Conservation (phyloP, 2,329 filamentous ascomycete species). For the Monosporascus cannonballus region DNA sequence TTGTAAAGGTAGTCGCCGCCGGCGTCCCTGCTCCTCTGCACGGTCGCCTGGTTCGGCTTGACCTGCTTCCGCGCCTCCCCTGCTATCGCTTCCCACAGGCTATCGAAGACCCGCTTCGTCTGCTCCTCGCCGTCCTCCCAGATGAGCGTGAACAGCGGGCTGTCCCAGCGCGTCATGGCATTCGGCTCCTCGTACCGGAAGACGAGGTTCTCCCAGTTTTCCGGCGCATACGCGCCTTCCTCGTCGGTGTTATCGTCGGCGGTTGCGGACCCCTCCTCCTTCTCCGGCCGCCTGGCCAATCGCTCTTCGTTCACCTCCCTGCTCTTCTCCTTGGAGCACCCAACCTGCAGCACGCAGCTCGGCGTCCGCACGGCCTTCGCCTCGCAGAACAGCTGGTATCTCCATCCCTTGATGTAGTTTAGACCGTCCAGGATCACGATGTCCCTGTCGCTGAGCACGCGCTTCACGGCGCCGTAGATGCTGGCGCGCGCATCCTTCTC, state of each 20-base stretch:
- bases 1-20: constrained; percentile 72
- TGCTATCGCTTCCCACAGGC: constrained; percentile 69
- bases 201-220: constrained; percentile 71
- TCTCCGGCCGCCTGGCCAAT: constrained; percentile 33
- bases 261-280: constrained; percentile 31
- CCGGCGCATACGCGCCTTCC: constrained; percentile 44
- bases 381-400: constrained; percentile 82
- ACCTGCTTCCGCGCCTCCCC: constrained; percentile 58
- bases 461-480: constrained; percentile 72
- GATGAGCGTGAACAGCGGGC: constrained; percentile 71
- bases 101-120: constrained; percentile 48
- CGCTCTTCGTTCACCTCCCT: constrained; percentile 54
- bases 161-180: constrained; percentile 79
- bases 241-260: constrained; percentile 26
- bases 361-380: constrained; percentile 73
- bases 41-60: constrained; percentile 69
- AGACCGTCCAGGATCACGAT: constrained; percentile 74
- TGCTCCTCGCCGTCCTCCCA: constrained; percentile 68
- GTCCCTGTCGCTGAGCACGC: constrained; percentile 63
- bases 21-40: constrained; percentile 56
- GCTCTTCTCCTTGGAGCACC: constrained; percentile 47
- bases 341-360: constrained; percentile 66
- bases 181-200: constrained; percentile 85
- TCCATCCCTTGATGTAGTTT: constrained; percentile 88
- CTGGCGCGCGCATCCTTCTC: constrained; percentile 79